Evolutionary conservation across 352 stramenopile species (phyloP), one percentile per base, ranked within the genome.

Genomic region (Thalassiosira hispida): DNA sequence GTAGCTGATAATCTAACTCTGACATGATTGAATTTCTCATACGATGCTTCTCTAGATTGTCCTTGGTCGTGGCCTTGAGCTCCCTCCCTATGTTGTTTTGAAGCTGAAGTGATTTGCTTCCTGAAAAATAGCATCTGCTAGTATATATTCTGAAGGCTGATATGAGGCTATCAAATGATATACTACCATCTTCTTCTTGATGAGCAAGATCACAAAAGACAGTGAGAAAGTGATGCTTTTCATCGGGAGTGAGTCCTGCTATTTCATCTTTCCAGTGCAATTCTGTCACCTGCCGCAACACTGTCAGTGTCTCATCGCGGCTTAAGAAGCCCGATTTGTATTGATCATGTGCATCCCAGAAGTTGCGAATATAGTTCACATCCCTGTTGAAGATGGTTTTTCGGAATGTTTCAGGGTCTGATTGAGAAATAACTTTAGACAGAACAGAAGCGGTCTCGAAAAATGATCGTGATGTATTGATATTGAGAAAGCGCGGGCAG

Each of bases 331-430:
- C 67, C 12, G 79, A 77, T 47, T 47, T 66, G 2, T 25, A 44
- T 55, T 20, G 38, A 20, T 85, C 77, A 44, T 56, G 62, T 35
- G 16, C 22, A 29, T 82, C 23, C 82, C 82, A 89, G 55, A 87
- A 61, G 16, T 62, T 69, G 3, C 22, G n/a, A 12, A 85, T 16
- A 47, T 70, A 52, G 1, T 73, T 55, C 22, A 74, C 51, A 33
- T 65, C 55, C 40, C 74, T 66, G 1, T 72, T 23, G 5, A 55
- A 6, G 2, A 68, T 65, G n/a, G 60, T 65, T 31, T 56, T 62
- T 22, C 65, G 46, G 44, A 71, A 82, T 5, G 44, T 60, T 35
- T 60, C 25, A 12, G 59, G 59, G 35, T 81, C 73, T 61, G 52
- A 66, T 42, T 72, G 35, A 51, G 47, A 33, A 20, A 67, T 22